A percentile compares a stretch with the other conserved stretches of the same genome.
These are phyloP conservation scores for Parachaetomium inaequale DNA, from an alignment of 495 filamentous ascomycete species.

Conservation along the genomic window DNA sequence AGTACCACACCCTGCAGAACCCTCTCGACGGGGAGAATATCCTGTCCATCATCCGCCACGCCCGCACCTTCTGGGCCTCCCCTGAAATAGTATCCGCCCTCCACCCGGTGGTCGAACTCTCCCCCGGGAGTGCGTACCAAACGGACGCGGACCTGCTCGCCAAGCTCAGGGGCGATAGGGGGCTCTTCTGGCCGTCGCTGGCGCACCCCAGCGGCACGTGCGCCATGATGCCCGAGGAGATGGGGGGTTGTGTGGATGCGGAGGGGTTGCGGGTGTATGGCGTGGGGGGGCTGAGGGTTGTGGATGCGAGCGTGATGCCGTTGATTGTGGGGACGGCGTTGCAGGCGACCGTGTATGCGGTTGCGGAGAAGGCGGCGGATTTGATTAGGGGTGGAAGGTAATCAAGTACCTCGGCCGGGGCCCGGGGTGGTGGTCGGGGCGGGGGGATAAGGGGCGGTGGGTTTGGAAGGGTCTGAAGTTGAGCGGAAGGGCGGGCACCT, in stretches of 20 bases:
- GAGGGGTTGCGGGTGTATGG: constrained; percentile 55
- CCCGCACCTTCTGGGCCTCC: constrained; percentile 40
- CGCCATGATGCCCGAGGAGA: constrained; percentile 40
- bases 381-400: constrained; percentile 8
- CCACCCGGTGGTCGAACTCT: no score
- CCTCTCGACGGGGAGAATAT: constrained; percentile 30
- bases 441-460: neutral
- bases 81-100: no score
- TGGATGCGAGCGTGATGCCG: constrained; percentile 30
- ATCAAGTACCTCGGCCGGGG: no score
- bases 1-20: constrained; percentile 35
- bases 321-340: constrained; percentile 30
- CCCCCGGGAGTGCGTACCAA: constrained; percentile 47
- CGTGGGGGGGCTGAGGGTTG: constrained; percentile 43
- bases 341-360: constrained; percentile 35
- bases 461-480: no score
- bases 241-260: constrained; percentile 48
- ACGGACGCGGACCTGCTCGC: constrained; percentile 43
- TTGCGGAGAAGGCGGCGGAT: constrained; percentile 29
- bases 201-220: constrained; percentile 37
- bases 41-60: constrained; percentile 50
- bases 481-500: no score
- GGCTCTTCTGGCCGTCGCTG: constrained; percentile 17
- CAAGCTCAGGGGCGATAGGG: constrained; percentile 13
- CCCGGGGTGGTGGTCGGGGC: no score